These are phyloP conservation scores for Kodamaea jinghongensis DNA, from an alignment of 805 yeast genomes.

Conservation along the genomic window DNA sequence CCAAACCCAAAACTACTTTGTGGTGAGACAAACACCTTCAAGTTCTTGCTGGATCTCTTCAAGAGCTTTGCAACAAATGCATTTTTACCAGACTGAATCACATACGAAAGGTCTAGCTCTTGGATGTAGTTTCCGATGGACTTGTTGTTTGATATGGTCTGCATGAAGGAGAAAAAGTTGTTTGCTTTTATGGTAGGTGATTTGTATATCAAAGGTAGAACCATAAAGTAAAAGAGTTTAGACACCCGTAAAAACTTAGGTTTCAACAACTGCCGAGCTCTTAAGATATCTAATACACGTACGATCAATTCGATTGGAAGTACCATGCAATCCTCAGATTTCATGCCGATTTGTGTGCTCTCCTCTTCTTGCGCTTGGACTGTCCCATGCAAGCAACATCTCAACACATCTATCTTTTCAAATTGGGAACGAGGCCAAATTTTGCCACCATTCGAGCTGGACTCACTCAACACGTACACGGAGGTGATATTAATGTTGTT, in stretches of 20 bases:
- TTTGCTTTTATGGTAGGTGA: constrained; percentile 61
- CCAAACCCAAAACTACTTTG: constrained; percentile 93
- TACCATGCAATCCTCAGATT: constrained; percentile 19
- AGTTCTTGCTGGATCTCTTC: constrained; percentile 65
- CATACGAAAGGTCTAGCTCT: constrained; percentile 68
- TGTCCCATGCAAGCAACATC: constrained; percentile 28
- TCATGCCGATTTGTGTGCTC: constrained; percentile 11
- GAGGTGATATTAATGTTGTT: constrained; percentile 29
- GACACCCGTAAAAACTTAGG: constrained; percentile 59
- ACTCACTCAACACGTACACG: constrained; percentile 31
- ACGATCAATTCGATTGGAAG: constrained; percentile 38
- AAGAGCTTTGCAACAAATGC: constrained; percentile 82
- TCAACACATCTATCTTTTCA: constrained; percentile 49
- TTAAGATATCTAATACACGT: constrained; percentile 29
- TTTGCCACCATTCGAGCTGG: constrained; percentile 19
- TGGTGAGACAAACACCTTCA: constrained; percentile 80
- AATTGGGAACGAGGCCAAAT: constrained; percentile 52
- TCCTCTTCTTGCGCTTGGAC: constrained; percentile 11
- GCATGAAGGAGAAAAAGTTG: constrained; percentile 74
- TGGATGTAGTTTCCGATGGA: constrained; percentile 58
- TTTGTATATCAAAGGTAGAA: constrained; percentile 63
- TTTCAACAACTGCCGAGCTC: constrained; percentile 28
- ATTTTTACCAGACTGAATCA: constrained; percentile 88
- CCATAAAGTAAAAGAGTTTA: constrained; percentile 55
- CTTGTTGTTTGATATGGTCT: constrained; percentile 53